Evolutionary conservation across 2,329 filamentous ascomycete genomes (phyloP).

Genomic region (Penicillium sp.): DNA sequence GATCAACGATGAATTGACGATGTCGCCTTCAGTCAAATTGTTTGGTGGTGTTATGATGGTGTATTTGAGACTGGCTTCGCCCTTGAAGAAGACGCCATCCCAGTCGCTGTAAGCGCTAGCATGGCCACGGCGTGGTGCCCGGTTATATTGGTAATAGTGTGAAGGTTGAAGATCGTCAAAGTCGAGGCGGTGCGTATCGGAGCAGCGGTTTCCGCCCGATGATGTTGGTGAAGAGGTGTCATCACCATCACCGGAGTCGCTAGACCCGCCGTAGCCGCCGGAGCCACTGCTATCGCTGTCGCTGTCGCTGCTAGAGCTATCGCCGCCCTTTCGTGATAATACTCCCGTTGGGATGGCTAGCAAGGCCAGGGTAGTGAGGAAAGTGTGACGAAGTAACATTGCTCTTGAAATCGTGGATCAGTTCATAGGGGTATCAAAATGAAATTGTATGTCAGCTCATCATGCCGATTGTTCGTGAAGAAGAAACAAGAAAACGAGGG

Average conservation of each 20-base stretch:
- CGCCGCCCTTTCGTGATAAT: not conserved
- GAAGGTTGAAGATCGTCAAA: not conserved
- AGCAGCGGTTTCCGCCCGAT: not conserved
- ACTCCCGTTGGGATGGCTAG: not conserved
- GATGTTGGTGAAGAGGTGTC: not conserved
- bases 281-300: not conserved
- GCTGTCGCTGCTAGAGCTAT: not conserved
- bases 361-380: not conserved
- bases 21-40: not conserved
- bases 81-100: conserved; percentile 6
- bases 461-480: not conserved
- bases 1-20: not conserved
- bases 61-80: conserved; percentile 3
- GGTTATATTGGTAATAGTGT: conserved; percentile 4
- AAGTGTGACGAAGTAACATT: not conserved
- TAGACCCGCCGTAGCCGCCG: not conserved
- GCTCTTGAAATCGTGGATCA: not conserved
- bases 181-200: conserved; percentile 2
- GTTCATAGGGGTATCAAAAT: not conserved
- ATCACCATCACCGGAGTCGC: not conserved
- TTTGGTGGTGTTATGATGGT: conserved; percentile 2
- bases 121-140: not conserved
- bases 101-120: conserved; percentile 5
- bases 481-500: not conserved
- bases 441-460: not conserved